Evolutionary conservation across 768 basidiomycete genomes (phyloP), one percentile per base, ranked within the genome.

Genomic region (Boletus subparvulus): DNA sequence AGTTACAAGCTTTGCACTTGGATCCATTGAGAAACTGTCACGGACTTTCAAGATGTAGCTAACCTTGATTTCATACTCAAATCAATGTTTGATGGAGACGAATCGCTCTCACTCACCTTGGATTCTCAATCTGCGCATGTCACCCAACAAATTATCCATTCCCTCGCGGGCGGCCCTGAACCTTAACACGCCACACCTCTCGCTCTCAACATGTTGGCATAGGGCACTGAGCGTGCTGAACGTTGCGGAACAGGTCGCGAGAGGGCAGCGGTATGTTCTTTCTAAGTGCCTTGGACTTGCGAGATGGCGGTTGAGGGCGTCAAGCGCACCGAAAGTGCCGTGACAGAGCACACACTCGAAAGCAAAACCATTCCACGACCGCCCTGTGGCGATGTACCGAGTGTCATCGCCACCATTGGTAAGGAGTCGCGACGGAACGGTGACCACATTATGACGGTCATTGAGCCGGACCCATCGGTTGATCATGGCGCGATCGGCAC

Each of bases 331-430:
- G 61, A 78, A 84, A 13, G 48, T 60, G 21, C 50, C 54, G 65
- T 83, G 77, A 66, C 88, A 89, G 26, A 90, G 68, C 64, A 82
- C 82, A 68, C 87, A 90, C 68, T 90, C 86, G 66, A 76, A 90
- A 6, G 60, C 72, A 6, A 0, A 6, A 0, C 74, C 74, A 56
- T 80, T 81, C 74, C 73, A 80, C 13, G 80, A 73, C 28, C 59
- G 67, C 3, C 64, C 62, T 11, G 78, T 80, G 45, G 77, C 77
- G 21, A 52, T n/a, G 36, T 55, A 64, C 6, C 6, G 12, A 11
- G 40, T 9, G 1, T 46, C 35, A 9, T 26, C n/a, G 16, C 43
- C 61, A 21, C 68, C 63, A 11, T 61, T 6, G 10, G 74, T 76
- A 54, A 88, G 66, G 36, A 86, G 75, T 14, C 81, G 80, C 10